Base-by-base conservation (phyloP, 805 yeast genomes). In the Nakazawaea molendinolei region DNA sequence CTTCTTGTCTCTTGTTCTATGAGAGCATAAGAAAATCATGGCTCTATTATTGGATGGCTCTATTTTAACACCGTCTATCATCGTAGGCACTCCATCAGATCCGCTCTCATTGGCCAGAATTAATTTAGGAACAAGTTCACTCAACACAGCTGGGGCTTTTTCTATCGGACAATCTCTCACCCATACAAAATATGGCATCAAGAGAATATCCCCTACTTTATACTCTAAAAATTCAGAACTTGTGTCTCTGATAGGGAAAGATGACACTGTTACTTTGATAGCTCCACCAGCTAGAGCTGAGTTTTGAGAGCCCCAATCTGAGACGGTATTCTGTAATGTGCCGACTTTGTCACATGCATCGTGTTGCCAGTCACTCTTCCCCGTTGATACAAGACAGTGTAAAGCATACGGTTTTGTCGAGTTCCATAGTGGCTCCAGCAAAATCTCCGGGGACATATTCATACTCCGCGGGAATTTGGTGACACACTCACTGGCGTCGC, bases 1-100 rank as follows among this genome's bases (percentile, higher is more conserved):
- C 43, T 90, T 67, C 55, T 86, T 89, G 54, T 90, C 98, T 56
- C 97, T 77, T 8, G 94, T 85, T 33, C 69, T 67, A 58, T 90
- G 98, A 0, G 97, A 89, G 50, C 98, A 90, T 34, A 92, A 57
- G 33, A 92, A 69, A 2, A 90, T 65, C 48, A 69, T 73, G 1
- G 81, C 55, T 28, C 55, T 55, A 38, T 58, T 63, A 2, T 33
- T 41, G 34, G 69, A 75, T 28, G 53, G 60, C 22, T 54, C 59
- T 3, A 74, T 54, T 9, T 44, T 29, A 35, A 60, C 59, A 13
- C 58, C 55, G 16, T 60, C 49, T 19, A 61, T 45, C 20, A 44
- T 39, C 18, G 36, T 32, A 29, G 55, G 41, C 24, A 43, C 16
- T 20, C 17, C 34, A 36, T 35, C 12, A 5, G 8, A 23, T 0